Conservation (phyloP, 2,329 filamentous ascomycete genomes). For the Simplicillium sp. region DNA sequence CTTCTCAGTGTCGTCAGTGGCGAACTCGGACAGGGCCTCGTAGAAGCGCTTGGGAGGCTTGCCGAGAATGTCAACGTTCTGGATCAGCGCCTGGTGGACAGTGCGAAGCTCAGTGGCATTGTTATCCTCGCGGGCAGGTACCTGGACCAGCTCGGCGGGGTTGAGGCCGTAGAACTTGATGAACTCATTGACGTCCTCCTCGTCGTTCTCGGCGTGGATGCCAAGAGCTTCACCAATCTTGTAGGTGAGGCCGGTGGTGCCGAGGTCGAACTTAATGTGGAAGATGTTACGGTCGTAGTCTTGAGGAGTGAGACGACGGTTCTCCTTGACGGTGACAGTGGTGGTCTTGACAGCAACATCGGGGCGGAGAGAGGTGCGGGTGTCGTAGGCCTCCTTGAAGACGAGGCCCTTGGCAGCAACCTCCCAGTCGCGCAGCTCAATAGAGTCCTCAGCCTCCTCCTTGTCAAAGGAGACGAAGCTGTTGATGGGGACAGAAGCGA, state of each 20-base stretch:
- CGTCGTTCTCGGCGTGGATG: constrained; percentile 91
- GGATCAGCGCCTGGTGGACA: constrained; percentile 80
- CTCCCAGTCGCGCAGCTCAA: constrained; percentile 66
- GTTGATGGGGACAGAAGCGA: constrained; percentile 59
- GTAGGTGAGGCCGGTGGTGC: constrained; percentile 83
- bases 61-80: constrained; percentile 95
- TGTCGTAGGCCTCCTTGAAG: constrained; percentile 92
- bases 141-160: constrained; percentile 77
- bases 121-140: constrained; percentile 73
- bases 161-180: constrained; percentile 85
- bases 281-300: constrained; percentile 98
- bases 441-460: constrained; percentile 57
- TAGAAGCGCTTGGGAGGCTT: constrained; percentile 98
- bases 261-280: constrained; percentile 98
- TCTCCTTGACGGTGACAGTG: constrained; percentile 87
- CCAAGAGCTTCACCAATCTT: constrained; percentile 96
- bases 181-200: constrained; percentile 68
- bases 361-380: constrained; percentile 64
- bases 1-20: constrained; percentile 73
- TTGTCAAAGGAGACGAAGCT: constrained; percentile 79
- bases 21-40: constrained; percentile 80
- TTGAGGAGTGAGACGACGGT: constrained; percentile 77
- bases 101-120: constrained; percentile 76
- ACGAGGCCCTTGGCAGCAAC: constrained; percentile 75
- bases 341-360: constrained; percentile 80